Conservation (phyloP, 2,329 filamentous ascomycete genomes). For the Aspergillus latus region DNA sequence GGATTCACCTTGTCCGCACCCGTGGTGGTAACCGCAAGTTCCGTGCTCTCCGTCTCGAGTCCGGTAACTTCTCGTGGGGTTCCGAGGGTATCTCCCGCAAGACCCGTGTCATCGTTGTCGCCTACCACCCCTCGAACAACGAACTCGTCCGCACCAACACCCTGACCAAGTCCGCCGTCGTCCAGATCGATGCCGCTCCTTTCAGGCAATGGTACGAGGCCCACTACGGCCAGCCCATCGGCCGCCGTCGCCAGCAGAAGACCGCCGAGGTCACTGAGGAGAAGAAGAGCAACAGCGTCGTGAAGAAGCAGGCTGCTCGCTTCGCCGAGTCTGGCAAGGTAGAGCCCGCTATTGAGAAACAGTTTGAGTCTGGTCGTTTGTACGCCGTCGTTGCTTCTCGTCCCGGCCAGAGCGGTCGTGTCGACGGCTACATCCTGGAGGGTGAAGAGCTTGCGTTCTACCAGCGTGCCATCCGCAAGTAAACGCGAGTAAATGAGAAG, state of each 20-base stretch:
- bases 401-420: conserved; percentile 94
- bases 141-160: conserved; percentile 99
- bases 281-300: conserved; percentile 94
- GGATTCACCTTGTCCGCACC: conserved; percentile 94
- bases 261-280: conserved; percentile 52
- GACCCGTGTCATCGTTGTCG: conserved; percentile 97
- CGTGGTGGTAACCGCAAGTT: conserved; percentile 99
- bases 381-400: conserved; percentile 90
- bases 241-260: conserved; percentile 89
- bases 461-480: conserved; percentile 99
- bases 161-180: conserved; percentile 96
- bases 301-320: conserved; percentile 94
- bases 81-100: conserved; percentile 98
- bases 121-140: conserved; percentile 99
- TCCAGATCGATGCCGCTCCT: conserved; percentile 97
- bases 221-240: conserved; percentile 90
- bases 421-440: conserved; percentile 97
- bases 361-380: conserved; percentile 98
- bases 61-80: conserved; percentile 99
- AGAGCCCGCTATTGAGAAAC: conserved; percentile 87
- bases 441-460: conserved; percentile 99
- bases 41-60: conserved; percentile 97
- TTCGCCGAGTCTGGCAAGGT: conserved; percentile 86
- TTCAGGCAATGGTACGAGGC: conserved; percentile 99
- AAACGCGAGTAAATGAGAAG: conserved; percentile 47